Evolutionary conservation across 495 filamentous ascomycete genomes (phyloP).

Genomic region (Penicillium canescens): DNA sequence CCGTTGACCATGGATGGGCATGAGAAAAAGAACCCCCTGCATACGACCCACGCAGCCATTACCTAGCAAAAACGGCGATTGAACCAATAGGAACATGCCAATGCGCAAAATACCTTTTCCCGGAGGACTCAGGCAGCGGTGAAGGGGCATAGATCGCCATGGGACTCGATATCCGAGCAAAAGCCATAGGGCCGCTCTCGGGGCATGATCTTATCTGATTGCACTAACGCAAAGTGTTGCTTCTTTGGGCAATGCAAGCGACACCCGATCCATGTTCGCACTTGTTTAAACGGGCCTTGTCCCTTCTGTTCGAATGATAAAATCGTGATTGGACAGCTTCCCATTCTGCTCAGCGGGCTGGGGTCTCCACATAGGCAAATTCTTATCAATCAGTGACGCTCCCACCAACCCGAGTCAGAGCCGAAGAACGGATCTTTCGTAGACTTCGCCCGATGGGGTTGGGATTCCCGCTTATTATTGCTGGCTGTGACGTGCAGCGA

Average conservation of each 20-base stretch:
- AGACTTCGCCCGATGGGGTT: background rate
- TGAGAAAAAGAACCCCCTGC: background rate
- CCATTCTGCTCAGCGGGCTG: background rate
- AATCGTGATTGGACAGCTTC: background rate
- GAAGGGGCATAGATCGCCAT: constrained; percentile 23
- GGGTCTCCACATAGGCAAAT: constrained; percentile 10
- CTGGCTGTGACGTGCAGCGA: background rate
- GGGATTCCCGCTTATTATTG: constrained; percentile 1
- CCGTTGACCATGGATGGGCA: constrained; percentile 17
- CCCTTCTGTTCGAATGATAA: background rate
- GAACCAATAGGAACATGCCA: constrained; percentile 12
- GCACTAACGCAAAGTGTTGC: constrained; percentile 15
- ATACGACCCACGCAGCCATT: constrained; percentile 16
- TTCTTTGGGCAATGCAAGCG: background rate
- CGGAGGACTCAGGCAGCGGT: constrained; percentile 9
- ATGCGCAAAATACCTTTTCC: constrained; percentile 16
- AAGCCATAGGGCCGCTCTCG: constrained; percentile 17
- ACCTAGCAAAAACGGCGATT: constrained; percentile 23
- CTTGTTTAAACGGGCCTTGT: background rate
- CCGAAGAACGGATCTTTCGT: constrained; percentile 24
- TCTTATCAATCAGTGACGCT: constrained; percentile 33
- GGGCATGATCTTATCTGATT: constrained; percentile 34
- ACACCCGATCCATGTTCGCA: background rate
- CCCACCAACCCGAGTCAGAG: constrained; percentile 8
- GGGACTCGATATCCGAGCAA: constrained; percentile 4